A percentile compares a stretch with the other conserved stretches of the same genome.
These are phyloP conservation scores for Flaveria ramosissima DNA, from an alignment of 129 eudicot species.

Conservation along the genomic window DNA sequence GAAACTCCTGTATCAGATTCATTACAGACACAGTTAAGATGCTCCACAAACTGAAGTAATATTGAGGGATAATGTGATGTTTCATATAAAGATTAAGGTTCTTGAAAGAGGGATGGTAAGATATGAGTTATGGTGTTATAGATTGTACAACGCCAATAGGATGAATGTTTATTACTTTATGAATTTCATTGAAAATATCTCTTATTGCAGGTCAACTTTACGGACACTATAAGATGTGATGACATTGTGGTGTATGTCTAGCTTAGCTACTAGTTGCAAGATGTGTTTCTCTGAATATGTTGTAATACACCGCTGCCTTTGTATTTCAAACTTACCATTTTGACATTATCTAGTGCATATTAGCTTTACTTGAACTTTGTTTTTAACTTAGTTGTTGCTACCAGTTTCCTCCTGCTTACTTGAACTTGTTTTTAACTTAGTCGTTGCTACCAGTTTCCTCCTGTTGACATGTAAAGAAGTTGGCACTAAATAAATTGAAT, in stretches of 20 bases:
- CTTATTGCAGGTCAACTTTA: conserved; percentile 55
- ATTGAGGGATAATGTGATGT: background rate
- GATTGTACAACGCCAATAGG: background rate
- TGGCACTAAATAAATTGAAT: no score
- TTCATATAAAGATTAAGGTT: conserved; percentile 4
- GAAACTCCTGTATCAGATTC: no score
- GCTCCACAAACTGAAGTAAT: conserved; percentile 2
- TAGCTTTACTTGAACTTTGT: background rate
- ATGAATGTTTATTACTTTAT: conserved; percentile 19
- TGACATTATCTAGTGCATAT: background rate
- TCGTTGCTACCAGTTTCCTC: background rate
- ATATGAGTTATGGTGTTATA: conserved; percentile 6
- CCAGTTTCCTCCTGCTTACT: background rate
- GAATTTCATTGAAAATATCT: background rate
- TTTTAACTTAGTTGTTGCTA: background rate
- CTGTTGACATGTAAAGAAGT: no score
- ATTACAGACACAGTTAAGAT: background rate
- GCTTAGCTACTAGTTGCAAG: conserved; percentile 18
- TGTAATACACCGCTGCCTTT: conserved; percentile 12
- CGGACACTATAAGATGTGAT: conserved; percentile 49
- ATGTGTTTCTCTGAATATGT: background rate
- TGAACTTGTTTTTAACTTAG: background rate
- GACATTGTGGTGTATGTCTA: conserved; percentile 14
- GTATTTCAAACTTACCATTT: conserved; percentile 4
- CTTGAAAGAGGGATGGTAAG: background rate